Conservation (phyloP, 495 filamentous ascomycete genomes). For the Poronia punctata region DNA sequence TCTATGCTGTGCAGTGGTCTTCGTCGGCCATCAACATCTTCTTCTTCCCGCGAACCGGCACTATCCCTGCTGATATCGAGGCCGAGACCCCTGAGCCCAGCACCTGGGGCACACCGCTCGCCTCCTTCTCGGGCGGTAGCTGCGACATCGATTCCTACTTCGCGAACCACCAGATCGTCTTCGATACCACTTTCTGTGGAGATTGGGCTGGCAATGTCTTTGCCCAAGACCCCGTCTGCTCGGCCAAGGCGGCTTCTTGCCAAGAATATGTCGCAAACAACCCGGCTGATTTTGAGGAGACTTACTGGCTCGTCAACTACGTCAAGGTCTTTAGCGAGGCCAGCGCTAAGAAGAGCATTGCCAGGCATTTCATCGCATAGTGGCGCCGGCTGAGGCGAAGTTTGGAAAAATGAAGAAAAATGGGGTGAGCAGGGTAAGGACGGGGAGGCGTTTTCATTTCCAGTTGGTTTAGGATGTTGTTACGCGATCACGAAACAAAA, state of each 20-base stretch:
- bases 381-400: background rate
- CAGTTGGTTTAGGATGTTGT: slow-evolving; percentile 1
- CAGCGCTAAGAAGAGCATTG: slow-evolving; percentile 1
- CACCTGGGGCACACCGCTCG: slow-evolving; percentile 61
- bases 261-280: slow-evolving; percentile 58
- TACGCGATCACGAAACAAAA: slow-evolving; percentile 7
- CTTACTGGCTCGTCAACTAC: slow-evolving; percentile 68
- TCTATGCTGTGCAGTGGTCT: slow-evolving; percentile 76
- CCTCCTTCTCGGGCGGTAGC: slow-evolving; percentile 47
- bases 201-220: slow-evolving; percentile 74
- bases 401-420: too few species aligned
- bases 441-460: too few species aligned
- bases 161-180: slow-evolving; percentile 63
- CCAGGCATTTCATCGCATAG: slow-evolving; percentile 18
- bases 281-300: slow-evolving; percentile 50
- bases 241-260: slow-evolving; percentile 45
- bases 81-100: slow-evolving; percentile 52
- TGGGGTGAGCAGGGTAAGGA: too few species aligned
- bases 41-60: slow-evolving; percentile 60
- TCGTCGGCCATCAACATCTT: slow-evolving; percentile 60
- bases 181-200: slow-evolving; percentile 84
- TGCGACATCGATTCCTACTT: slow-evolving; percentile 66
- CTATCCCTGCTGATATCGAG: slow-evolving; percentile 49
- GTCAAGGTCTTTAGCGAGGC: slow-evolving; percentile 52
- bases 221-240: slow-evolving; percentile 31